A percentile compares a stretch with the other conserved stretches of the same genome.
Conservation (phyloP, 805 yeast genomes). For the Candida glaebosa region DNA sequence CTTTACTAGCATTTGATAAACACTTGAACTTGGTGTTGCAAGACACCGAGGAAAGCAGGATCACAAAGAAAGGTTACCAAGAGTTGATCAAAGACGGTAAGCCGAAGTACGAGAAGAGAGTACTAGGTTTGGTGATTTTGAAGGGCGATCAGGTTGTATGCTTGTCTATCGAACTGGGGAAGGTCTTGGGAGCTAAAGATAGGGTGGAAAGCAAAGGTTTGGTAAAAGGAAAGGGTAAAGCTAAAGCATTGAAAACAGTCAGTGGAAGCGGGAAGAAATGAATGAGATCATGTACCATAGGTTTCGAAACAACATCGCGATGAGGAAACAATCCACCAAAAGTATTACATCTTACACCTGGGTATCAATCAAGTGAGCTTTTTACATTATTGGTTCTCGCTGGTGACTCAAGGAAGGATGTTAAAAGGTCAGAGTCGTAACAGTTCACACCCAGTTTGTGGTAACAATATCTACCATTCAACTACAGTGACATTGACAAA, state of each 20-base stretch:
- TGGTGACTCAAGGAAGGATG: too few species aligned
- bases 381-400: too few species aligned
- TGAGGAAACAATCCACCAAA: too few species aligned
- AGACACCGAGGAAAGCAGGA: constrained; percentile 80
- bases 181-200: constrained; percentile 41
- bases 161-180: constrained; percentile 61
- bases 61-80: constrained; percentile 56
- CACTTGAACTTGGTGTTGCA: constrained; percentile 82
- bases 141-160: constrained; percentile 87
- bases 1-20: constrained; percentile 82
- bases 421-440: too few species aligned
- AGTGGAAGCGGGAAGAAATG: constrained; percentile 15
- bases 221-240: constrained; percentile 22
- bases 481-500: too few species aligned
- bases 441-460: too few species aligned
- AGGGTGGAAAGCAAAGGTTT: constrained; percentile 15
- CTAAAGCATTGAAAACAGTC: constrained; percentile 30
- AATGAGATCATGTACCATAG: too few species aligned
- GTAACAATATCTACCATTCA: too few species aligned
- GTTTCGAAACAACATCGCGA: too few species aligned
- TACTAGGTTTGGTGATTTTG: constrained; percentile 75
- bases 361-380: too few species aligned
- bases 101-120: constrained; percentile 51
- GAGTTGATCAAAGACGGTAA: constrained; percentile 27
- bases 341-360: too few species aligned